These are phyloP conservation scores for Fusarium graminum DNA, from an alignment of 2,329 filamentous ascomycete genomes.

Conservation along the genomic window DNA sequence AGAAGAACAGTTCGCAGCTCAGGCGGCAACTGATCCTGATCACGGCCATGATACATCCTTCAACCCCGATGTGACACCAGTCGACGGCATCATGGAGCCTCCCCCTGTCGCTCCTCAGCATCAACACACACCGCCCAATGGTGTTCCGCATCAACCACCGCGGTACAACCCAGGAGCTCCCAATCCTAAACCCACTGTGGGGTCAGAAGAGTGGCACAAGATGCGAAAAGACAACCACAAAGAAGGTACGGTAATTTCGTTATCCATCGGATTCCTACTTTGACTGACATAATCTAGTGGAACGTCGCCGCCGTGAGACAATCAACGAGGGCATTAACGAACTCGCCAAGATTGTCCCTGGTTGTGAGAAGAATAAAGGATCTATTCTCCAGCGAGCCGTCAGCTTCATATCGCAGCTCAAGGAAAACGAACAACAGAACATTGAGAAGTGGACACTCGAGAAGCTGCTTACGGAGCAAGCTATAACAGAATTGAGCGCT, in stretches of 20 bases:
- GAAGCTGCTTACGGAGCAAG: conserved; percentile 90
- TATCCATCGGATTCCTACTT: background rate
- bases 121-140: conserved; percentile 57
- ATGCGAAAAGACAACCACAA: conserved; percentile 98
- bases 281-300: conserved; percentile 70
- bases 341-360: conserved; percentile 95
- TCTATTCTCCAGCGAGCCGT: conserved; percentile 95
- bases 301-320: conserved; percentile 94
- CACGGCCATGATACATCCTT: conserved; percentile 54
- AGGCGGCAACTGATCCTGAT: conserved; percentile 56
- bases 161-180: conserved; percentile 57
- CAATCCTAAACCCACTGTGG: conserved; percentile 84
- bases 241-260: conserved; percentile 78
- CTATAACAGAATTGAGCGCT: conserved; percentile 86
- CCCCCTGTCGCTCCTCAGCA: conserved; percentile 45
- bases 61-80: conserved; percentile 52
- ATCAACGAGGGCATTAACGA: conserved; percentile 99
- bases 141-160: conserved; percentile 52
- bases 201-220: conserved; percentile 98
- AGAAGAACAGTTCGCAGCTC: conserved; percentile 71
- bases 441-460: conserved; percentile 94
- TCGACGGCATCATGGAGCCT: conserved; percentile 51
- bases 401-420: conserved; percentile 92
- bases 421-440: conserved; percentile 93
- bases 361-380: conserved; percentile 99